Conservation (phyloP, 352 stramenopile genomes). For the Pythium rishiriense region DNA sequence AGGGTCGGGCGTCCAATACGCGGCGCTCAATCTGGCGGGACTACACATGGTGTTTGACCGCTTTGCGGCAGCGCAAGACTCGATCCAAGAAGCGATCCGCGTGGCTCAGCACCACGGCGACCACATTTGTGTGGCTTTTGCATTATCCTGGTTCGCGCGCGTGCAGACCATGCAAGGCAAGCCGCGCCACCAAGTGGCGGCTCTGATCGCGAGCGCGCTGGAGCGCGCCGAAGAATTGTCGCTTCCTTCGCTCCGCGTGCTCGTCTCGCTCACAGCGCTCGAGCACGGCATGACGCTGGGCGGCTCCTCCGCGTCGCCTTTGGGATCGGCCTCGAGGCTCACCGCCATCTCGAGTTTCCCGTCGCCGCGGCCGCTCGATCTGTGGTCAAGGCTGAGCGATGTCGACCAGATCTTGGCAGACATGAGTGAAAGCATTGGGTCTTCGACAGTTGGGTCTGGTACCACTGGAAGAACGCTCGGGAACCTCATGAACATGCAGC, state of each 20-base stretch:
- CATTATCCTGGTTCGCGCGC: slow-evolving; percentile 85
- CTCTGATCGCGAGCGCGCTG: slow-evolving; percentile 52
- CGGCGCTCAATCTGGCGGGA: slow-evolving; percentile 86
- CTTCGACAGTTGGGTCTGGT: not conserved
- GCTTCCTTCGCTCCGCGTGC: slow-evolving; percentile 50
- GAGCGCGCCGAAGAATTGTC: slow-evolving; percentile 59
- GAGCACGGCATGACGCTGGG: slow-evolving; percentile 53
- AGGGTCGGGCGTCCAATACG: slow-evolving; percentile 87
- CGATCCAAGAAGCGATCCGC: slow-evolving; percentile 91
- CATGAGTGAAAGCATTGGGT: slow-evolving; percentile 16
- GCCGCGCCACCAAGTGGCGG: slow-evolving; percentile 47
- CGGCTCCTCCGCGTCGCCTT: not conserved
- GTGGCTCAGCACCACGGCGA: slow-evolving; percentile 93
- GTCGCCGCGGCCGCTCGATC: slow-evolving; percentile 21
- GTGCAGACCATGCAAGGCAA: slow-evolving; percentile 66
- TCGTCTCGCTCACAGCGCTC: slow-evolving; percentile 47
- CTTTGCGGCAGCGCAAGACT: slow-evolving; percentile 70
- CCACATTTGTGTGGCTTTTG: slow-evolving; percentile 91
- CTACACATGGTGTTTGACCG: slow-evolving; percentile 89
- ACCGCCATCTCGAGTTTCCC: slow-evolving; percentile 16
- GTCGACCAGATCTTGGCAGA: slow-evolving; percentile 15
- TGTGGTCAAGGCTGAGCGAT: slow-evolving; percentile 24
- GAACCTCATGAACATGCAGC: slow-evolving; percentile 28
- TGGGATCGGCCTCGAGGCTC: not conserved
- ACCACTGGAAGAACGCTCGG: slow-evolving; percentile 19